Conservation (phyloP, 169 alveolate genomes). For the Plasmodium cynomolgi region DNA sequence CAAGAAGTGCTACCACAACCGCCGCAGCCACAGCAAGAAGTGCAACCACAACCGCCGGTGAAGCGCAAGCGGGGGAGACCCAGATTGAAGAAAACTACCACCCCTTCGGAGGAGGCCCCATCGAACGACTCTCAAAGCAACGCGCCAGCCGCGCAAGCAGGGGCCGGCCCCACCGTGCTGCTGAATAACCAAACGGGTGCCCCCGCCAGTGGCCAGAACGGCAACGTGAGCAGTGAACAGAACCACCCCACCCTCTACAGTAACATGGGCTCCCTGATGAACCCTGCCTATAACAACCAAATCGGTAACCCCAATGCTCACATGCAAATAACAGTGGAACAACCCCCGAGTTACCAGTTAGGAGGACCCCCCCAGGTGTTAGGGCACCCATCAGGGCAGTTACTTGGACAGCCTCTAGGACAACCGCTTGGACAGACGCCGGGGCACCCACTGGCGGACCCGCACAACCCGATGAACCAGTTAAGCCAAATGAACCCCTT, state of each 20-base stretch:
- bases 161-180: neutral
- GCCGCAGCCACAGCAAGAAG: neutral
- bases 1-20: neutral
- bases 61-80: conserved; percentile 63
- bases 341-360: neutral
- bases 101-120: conserved; percentile 28
- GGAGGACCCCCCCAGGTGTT: neutral
- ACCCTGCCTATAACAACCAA: conserved; percentile 18
- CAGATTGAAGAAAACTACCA: conserved; percentile 31
- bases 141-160: neutral
- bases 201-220: neutral
- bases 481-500: conserved; percentile 5
- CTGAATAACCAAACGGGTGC: neutral
- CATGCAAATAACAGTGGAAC: neutral
- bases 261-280: conserved; percentile 23
- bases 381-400: neutral
- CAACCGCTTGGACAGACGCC: neutral
- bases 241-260: neutral
- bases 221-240: neutral
- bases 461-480: neutral
- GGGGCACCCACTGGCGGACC: neutral
- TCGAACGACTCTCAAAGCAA: conserved; percentile 11
- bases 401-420: neutral
- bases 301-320: neutral
- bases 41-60: conserved; percentile 4